Base-by-base conservation (phyloP, 495 filamentous ascomycete species). In the Trichoderma gamsii region DNA sequence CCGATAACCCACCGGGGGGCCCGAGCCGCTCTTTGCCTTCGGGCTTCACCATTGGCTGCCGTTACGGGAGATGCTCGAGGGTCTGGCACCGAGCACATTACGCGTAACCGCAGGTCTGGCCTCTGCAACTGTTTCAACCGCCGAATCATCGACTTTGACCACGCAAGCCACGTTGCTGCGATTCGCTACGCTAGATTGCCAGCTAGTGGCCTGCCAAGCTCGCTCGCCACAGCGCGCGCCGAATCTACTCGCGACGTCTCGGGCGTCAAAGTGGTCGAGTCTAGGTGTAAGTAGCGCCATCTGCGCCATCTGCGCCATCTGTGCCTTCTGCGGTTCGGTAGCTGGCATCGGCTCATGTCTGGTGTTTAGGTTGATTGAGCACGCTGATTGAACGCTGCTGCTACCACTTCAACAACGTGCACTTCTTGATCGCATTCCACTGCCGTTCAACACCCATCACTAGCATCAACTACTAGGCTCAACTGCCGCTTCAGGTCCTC, bases 251-350 rank as follows among this genome's bases (percentile, higher is more conserved):
- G 49, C 49, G 21, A 52, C 49, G 49, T 23, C 49, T 52, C 49
- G 49, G 49, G 35, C 35, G 35, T 23, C 49, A 52, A 21, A 21
- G 49, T 21, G 49, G 21, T 18, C 21, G 27, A 61, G n/a, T 2
- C 27, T 25, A 38, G 5, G 35, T 38, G 35, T 23, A 61, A 11
- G 25, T 32, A 61, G 56, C 56, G 56, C 56, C 56, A 61, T 32
- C 56, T 61, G n/a, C n/a, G n/a, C n/a, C n/a, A n/a, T n/a, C n/a
- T n/a, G n/a, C n/a, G n/a, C n/a, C n/a, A n/a, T n/a, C n/a, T n/a
- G n/a, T n/a, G 56, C 56, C 56, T 35, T 32, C 56, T 61, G 25
- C 56, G 23, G 12, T 23, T 61, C 56, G 56, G 56, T 61, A 61
- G 56, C 56, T 61, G 23, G 15, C 27, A 61, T 61, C 56, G 56